Percentiles rank a stretch among this genome's conserved stretches.
These are phyloP conservation scores for Quercus phellos DNA, from an alignment of 331 rosid species.

Conservation along the genomic window DNA sequence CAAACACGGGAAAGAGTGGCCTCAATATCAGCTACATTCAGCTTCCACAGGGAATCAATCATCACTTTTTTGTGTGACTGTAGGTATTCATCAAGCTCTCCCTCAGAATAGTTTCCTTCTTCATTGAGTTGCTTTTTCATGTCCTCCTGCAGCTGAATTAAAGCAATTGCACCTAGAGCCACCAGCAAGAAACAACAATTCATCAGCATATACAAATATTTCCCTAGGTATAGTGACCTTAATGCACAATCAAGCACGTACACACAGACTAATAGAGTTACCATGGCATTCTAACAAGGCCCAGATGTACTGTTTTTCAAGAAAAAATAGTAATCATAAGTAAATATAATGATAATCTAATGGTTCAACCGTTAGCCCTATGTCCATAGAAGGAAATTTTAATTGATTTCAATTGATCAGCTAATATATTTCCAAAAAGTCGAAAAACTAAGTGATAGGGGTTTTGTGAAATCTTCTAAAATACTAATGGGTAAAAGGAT, in stretches of 20 bases:
- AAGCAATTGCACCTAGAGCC: slow-evolving; percentile 83
- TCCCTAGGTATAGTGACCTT: not conserved
- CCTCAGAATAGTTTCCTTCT: slow-evolving; percentile 91
- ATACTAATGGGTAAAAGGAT: too few relatives aligned
- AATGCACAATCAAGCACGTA: not conserved
- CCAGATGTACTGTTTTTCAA: not conserved
- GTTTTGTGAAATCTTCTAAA: too few relatives aligned
- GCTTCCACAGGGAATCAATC: slow-evolving; percentile 98
- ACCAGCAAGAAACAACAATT: slow-evolving; percentile 24
- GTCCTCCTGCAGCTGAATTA: slow-evolving; percentile 97
- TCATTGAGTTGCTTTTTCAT: slow-evolving; percentile 88
- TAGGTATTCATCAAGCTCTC: slow-evolving; percentile 85
- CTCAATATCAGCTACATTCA: slow-evolving; percentile 96
- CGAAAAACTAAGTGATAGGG: too few relatives aligned
- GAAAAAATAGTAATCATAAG: not conserved
- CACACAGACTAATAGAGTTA: not conserved
- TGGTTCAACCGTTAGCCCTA: not conserved
- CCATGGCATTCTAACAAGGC: not conserved
- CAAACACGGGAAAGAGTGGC: slow-evolving; percentile 96
- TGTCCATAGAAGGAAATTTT: too few relatives aligned
- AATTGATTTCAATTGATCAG: too few relatives aligned
- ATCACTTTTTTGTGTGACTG: slow-evolving; percentile 80
- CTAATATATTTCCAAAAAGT: too few relatives aligned
- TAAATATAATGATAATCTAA: not conserved
- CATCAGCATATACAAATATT: slow-evolving; percentile 7